phyloP scores from a whole-genome alignment of 2,329 filamentous ascomycete genomes.

The Leptographium lundbergii region DNA sequence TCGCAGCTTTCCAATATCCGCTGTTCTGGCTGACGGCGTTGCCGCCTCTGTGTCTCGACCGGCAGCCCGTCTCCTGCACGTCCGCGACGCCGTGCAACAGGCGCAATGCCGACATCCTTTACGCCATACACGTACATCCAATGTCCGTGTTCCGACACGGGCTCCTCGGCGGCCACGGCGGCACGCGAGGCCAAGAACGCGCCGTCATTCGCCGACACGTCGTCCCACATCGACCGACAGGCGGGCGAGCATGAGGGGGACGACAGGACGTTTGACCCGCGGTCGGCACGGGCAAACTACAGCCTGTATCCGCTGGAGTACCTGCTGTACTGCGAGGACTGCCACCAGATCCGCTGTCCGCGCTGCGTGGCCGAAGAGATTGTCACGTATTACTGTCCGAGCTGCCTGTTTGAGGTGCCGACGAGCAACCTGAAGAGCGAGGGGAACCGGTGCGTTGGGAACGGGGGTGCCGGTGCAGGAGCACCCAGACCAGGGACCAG shows the following conservation, averaged over 20 bases:
- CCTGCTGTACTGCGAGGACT: slow-evolving; percentile 93
- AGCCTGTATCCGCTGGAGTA: slow-evolving; percentile 88
- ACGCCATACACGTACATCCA: slow-evolving; percentile 55
- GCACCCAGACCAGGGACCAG: not conserved
- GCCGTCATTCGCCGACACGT: slow-evolving; percentile 15
- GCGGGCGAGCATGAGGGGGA: slow-evolving; percentile 47
- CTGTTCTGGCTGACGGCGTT: not conserved
- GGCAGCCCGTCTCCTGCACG: not conserved
- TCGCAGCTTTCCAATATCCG: not conserved
- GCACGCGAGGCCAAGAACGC: slow-evolving; percentile 17
- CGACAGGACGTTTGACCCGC: slow-evolving; percentile 74
- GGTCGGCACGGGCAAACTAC: slow-evolving; percentile 74
- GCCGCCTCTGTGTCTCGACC: not conserved
- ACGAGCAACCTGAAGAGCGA: slow-evolving; percentile 87
- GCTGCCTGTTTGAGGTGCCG: slow-evolving; percentile 89
- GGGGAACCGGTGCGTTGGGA: slow-evolving; percentile 62
- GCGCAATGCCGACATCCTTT: slow-evolving; percentile 31
- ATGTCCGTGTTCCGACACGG: slow-evolving; percentile 49
- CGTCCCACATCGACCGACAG: slow-evolving; percentile 10
- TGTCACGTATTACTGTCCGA: slow-evolving; percentile 89
- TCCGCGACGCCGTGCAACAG: not conserved
- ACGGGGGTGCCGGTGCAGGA: not conserved
- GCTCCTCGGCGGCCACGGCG: slow-evolving; percentile 25
- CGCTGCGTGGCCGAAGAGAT: slow-evolving; percentile 89
- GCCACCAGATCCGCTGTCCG: slow-evolving; percentile 88